A percentile compares a stretch with the other conserved stretches of the same genome.
phyloP scores from a whole-genome alignment of 257 asterid species.

The Jasminum sambac region DNA sequence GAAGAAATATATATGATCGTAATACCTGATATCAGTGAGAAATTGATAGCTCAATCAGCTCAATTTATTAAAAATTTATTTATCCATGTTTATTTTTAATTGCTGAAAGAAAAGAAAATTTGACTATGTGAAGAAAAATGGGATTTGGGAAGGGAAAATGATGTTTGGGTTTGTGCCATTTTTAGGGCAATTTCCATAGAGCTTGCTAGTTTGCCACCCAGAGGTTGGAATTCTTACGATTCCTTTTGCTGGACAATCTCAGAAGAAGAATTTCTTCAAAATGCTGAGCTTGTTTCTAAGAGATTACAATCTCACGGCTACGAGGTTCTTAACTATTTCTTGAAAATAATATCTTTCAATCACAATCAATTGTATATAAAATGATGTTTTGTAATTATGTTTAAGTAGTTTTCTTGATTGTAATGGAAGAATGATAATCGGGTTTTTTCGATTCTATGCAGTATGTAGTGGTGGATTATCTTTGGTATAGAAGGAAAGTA shows the following conservation, averaged over 20 bases:
- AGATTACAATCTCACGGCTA: constrained; percentile 67
- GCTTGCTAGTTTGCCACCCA: constrained; percentile 70
- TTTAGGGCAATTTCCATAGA: constrained; percentile 40
- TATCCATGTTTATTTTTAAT: constrained; percentile 12
- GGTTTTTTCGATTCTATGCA: constrained; percentile 29
- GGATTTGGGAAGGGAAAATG: neutral
- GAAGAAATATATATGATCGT: neutral
- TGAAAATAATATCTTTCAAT: neutral
- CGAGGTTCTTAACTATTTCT: constrained; percentile 46
- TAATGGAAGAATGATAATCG: neutral
- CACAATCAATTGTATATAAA: neutral
- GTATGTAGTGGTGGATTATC: constrained; percentile 98
- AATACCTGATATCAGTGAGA: constrained; percentile 5
- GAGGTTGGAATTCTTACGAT: constrained; percentile 98
- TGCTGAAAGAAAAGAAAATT: constrained; percentile 5
- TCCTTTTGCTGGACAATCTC: constrained; percentile 90
- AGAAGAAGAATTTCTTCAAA: constrained; percentile 76
- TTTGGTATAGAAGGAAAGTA: constrained; percentile 90
- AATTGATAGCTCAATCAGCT: neutral
- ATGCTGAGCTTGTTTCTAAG: constrained; percentile 69
- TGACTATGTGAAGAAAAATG: neutral
- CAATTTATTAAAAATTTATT: neutral
- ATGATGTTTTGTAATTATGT: neutral
- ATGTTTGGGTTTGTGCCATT: constrained; percentile 20
- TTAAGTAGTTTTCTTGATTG: constrained; percentile 4